Conservation (phyloP, 306 rosid species). For the Prunus davidiana region DNA sequence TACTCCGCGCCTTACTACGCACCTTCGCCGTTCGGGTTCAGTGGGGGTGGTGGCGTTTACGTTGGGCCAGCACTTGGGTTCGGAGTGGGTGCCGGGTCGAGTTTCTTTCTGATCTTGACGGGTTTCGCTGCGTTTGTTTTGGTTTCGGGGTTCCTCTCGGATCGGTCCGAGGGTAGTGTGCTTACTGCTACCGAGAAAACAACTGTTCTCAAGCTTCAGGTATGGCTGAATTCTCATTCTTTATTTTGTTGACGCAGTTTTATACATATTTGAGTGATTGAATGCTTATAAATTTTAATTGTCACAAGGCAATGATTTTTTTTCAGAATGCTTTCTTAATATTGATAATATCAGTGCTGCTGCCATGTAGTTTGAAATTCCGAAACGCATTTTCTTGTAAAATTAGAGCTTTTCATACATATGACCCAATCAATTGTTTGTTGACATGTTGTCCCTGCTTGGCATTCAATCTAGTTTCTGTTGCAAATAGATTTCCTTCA, state of each 20-base stretch:
- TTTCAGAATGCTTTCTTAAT: not conserved
- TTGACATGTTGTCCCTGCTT: not conserved
- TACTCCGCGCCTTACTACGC: conserved; percentile 78
- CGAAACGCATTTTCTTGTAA: not conserved
- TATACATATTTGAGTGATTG: not conserved
- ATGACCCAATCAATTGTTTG: not conserved
- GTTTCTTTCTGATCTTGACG: conserved; percentile 59
- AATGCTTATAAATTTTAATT: not conserved
- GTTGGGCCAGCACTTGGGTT: conserved; percentile 82
- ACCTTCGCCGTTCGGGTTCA: conserved; percentile 75
- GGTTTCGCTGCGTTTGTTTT: conserved; percentile 72
- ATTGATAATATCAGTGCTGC: not conserved
- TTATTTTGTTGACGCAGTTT: not conserved
- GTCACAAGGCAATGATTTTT: not conserved
- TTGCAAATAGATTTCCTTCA: not conserved
- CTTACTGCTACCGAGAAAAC: conserved; percentile 61
- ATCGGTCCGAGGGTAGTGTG: conserved; percentile 70
- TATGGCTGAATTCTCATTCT: not conserved
- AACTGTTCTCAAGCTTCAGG: conserved; percentile 84
- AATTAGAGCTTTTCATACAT: not conserved
- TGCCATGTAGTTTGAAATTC: not conserved
- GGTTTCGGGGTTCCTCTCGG: conserved; percentile 87
- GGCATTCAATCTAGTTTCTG: not conserved
- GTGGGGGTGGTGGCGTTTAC: conserved; percentile 66
- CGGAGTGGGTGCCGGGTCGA: conserved; percentile 85